Evolutionary conservation across 2,329 filamentous ascomycete species (phyloP).

Genomic region (Diaporthe vexans): DNA sequence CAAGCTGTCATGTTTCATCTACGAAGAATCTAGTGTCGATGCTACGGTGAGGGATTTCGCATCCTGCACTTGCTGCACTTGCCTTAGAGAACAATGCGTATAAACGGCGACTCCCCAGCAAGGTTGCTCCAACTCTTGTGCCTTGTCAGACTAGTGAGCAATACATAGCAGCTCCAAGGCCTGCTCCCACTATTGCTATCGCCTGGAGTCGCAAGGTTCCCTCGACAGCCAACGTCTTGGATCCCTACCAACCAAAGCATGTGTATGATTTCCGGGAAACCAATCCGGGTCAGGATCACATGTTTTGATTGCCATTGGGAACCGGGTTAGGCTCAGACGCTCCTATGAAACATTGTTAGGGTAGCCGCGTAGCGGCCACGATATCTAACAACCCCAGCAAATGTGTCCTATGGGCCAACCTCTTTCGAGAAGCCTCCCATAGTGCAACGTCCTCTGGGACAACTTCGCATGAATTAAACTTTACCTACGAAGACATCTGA

Average conservation of each 20-base stretch:
- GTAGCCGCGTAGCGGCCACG: no score
- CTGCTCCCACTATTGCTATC: neutral
- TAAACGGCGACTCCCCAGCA: neutral
- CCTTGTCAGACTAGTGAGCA: neutral
- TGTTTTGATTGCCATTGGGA: neutral
- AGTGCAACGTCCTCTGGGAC: no score
- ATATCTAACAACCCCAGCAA: no score
- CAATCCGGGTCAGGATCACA: neutral
- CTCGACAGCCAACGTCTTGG: neutral
- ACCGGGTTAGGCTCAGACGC: neutral
- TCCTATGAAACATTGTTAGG: neutral
- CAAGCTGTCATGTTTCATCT: constrained; percentile 22
- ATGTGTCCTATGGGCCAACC: no score
- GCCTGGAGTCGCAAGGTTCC: neutral
- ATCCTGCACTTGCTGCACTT: neutral
- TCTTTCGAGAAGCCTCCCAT: no score
- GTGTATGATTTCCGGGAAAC: constrained; percentile 19
- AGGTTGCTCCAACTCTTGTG: neutral
- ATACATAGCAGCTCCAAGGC: neutral
- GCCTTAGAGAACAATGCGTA: neutral
- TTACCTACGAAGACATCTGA: no score
- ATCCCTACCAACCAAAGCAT: neutral
- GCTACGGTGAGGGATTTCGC: neutral
- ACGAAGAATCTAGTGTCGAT: neutral
- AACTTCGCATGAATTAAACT: no score